Evolutionary conservation across 208 protist species (phyloP).

Genomic region (Trichomonas vaginalis): DNA sequence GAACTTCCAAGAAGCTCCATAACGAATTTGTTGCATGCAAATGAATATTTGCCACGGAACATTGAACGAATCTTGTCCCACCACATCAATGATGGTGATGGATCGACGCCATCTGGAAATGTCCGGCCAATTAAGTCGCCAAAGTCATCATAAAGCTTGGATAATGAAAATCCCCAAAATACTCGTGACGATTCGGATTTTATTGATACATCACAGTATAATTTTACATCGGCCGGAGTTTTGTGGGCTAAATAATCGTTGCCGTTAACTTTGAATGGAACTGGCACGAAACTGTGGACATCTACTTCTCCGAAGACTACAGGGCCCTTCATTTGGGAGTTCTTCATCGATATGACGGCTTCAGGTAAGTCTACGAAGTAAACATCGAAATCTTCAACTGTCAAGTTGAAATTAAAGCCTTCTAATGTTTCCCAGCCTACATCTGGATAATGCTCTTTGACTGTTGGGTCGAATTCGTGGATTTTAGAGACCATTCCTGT

Average conservation of each 20-base stretch:
- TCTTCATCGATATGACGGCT: not conserved
- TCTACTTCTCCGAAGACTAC: not conserved
- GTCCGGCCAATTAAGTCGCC: not conserved
- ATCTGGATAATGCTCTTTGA: not conserved
- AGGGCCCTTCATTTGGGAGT: not conserved
- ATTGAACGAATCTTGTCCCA: not conserved
- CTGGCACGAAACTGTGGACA: not conserved
- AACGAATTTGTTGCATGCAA: not conserved
- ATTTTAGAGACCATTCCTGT: not conserved
- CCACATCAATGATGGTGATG: not conserved
- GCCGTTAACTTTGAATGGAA: not conserved
- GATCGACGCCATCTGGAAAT: not conserved
- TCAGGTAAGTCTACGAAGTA: not conserved
- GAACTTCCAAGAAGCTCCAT: not conserved
- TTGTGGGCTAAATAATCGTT: not conserved
- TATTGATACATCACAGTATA: not conserved
- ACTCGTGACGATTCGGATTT: not conserved
- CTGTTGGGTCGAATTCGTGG: not conserved
- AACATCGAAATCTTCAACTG: too few relatives aligned
- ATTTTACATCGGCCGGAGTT: not conserved
- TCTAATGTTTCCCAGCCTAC: constrained; percentile 1
- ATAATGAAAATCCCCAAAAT: not conserved
- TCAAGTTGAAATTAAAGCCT: not conserved
- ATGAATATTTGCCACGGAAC: not conserved
- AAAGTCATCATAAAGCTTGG: not conserved